phyloP scores from a whole-genome alignment of 1,284 basidiomycete genomes.

The Rhodotorula mucilaginosa region DNA sequence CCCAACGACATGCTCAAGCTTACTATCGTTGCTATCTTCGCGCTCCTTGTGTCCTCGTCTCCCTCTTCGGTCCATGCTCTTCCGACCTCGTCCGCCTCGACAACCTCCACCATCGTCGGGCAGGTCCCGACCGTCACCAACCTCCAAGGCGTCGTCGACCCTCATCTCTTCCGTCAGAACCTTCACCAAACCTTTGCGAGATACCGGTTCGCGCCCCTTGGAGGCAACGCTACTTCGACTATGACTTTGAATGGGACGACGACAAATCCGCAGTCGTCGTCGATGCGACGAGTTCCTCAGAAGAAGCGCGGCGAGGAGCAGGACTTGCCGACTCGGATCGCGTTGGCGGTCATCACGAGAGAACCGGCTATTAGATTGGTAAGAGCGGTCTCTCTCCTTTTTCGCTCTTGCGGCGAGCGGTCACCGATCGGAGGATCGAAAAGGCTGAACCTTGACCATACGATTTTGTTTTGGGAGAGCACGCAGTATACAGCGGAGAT shows the following conservation, averaged over 20 bases:
- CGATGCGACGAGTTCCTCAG: neutral
- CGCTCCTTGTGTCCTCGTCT: too few relatives aligned
- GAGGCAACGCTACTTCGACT: neutral
- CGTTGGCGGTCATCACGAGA: neutral
- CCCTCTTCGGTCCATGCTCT: conserved; percentile 7
- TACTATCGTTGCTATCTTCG: conserved; percentile 1
- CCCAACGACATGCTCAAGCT: neutral
- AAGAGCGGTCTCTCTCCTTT: neutral
- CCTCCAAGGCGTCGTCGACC: conserved; percentile 6
- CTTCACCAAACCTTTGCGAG: neutral
- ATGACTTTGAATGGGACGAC: too few relatives aligned
- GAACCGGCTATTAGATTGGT: neutral
- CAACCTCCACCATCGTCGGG: neutral
- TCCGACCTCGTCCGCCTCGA: conserved; percentile 1
- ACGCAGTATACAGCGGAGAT: neutral
- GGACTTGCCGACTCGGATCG: neutral
- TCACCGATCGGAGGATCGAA: too few relatives aligned
- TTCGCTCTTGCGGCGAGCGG: too few relatives aligned
- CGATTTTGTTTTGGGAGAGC: too few relatives aligned
- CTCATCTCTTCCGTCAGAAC: neutral
- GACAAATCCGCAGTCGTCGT: too few relatives aligned
- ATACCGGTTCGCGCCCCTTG: neutral
- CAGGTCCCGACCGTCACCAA: neutral
- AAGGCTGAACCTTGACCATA: too few relatives aligned
- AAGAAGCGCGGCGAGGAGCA: neutral